Percentiles rank a stretch among this genome's conserved stretches.
These are phyloP conservation scores for Boletus semigastroideus DNA, from an alignment of 1,284 basidiomycete species.

Conservation along the genomic window DNA sequence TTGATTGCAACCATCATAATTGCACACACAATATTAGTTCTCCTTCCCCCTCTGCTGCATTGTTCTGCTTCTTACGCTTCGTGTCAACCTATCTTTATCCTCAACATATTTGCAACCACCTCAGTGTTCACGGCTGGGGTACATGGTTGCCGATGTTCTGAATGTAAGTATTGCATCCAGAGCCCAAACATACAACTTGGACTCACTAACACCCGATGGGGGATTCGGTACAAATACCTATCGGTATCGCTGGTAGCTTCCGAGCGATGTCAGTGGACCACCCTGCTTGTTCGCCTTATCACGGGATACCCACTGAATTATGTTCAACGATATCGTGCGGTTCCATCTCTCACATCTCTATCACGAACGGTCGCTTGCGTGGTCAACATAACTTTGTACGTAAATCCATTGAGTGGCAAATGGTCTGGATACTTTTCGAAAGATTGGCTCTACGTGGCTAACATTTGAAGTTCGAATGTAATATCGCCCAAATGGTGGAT, in stretches of 20 bases:
- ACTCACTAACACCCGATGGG: not conserved
- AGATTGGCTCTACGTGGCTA: not conserved
- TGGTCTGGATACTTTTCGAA: not conserved
- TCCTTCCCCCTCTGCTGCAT: slow-evolving; percentile 22
- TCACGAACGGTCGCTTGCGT: slow-evolving; percentile 15
- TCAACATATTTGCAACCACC: slow-evolving; percentile 14
- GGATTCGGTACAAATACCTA: slow-evolving; percentile 7
- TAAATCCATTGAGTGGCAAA: slow-evolving; percentile 4
- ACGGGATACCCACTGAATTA: slow-evolving; percentile 12
- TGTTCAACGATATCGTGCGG: slow-evolving; percentile 13
- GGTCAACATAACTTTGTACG: slow-evolving; percentile 13
- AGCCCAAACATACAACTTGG: not conserved
- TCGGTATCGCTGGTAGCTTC: slow-evolving; percentile 11
- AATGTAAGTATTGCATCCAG: slow-evolving; percentile 1
- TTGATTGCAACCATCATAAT: slow-evolving; percentile 12
- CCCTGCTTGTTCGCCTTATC: slow-evolving; percentile 21
- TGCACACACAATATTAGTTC: slow-evolving; percentile 14
- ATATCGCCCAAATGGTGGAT: slow-evolving; percentile 20
- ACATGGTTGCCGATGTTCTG: slow-evolving; percentile 1
- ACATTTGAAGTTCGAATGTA: slow-evolving; percentile 26
- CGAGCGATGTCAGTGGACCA: slow-evolving; percentile 19
- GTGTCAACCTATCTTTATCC: slow-evolving; percentile 25
- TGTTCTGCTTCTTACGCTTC: slow-evolving; percentile 24
- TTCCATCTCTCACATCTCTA: slow-evolving; percentile 17
- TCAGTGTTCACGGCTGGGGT: slow-evolving; percentile 11